phyloP scores from a whole-genome alignment of 2,329 filamentous ascomycete genomes.

The Ophiostoma pallidulum region DNA sequence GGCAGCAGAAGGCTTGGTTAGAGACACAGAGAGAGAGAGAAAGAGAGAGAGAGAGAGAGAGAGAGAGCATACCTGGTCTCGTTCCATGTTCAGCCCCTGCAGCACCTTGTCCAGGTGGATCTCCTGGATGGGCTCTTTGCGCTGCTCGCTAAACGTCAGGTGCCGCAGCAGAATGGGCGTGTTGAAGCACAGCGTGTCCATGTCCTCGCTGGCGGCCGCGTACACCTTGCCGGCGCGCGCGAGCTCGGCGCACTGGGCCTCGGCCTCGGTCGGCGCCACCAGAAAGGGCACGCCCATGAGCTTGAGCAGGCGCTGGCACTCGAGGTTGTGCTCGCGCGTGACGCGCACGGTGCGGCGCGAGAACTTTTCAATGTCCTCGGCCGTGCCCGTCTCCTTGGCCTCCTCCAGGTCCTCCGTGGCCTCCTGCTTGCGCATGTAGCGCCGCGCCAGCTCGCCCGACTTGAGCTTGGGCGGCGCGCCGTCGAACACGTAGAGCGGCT shows the following conservation, averaged over 20 bases:
- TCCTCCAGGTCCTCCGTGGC: conserved; percentile 85
- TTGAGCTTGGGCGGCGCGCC: conserved; percentile 95
- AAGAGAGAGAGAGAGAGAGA: background rate
- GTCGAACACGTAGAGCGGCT: conserved; percentile 96
- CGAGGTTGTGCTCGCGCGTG: conserved; percentile 91
- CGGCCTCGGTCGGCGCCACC: conserved; percentile 89
- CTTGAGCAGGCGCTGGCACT: conserved; percentile 83
- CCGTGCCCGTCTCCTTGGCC: conserved; percentile 93
- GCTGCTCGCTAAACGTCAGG: conserved; percentile 92
- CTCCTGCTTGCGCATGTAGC: conserved; percentile 89
- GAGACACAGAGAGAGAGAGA: background rate
- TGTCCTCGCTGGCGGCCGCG: conserved; percentile 93
- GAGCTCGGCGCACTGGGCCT: conserved; percentile 88
- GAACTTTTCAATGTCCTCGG: conserved; percentile 97
- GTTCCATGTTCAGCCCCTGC: conserved; percentile 79
- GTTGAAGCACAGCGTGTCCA: conserved; percentile 97
- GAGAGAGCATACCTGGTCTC: conserved; percentile 54
- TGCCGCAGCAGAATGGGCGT: conserved; percentile 84
- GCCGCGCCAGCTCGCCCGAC: conserved; percentile 91
- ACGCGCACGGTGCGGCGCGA: conserved; percentile 86
- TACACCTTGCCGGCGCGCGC: conserved; percentile 91
- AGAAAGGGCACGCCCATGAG: conserved; percentile 96
- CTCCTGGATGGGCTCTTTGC: conserved; percentile 96
- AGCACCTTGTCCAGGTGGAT: conserved; percentile 82
- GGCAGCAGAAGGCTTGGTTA: background rate